Evolutionary conservation across 2,329 filamentous ascomycete genomes (phyloP), one percentile per base, ranked within the genome.

Genomic region (Daldinia eschscholtzii): DNA sequence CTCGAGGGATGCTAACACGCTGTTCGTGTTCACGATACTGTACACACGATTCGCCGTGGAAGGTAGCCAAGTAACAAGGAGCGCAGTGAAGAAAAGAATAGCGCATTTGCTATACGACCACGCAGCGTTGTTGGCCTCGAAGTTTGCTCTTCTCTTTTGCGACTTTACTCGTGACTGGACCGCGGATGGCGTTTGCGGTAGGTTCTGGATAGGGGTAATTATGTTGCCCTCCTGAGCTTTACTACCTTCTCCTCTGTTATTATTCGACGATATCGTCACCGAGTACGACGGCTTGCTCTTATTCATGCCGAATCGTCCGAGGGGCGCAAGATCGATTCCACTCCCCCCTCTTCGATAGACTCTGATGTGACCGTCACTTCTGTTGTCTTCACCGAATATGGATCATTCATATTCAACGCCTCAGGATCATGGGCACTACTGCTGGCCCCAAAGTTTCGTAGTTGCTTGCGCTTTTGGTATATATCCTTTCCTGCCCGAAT

Each of bases 21-120:
- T 65, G 28, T 85, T 80, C 0, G 84, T 81, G 74, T 91, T 83
- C 7, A 89, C 83, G 15, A 94, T 83, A 3, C 88, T 88, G 79
- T 92, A 94, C 15, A 94, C 86, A 9, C 93, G 86, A 78, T 97
- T 96, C 67, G 91, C 86, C 23, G 90, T 92, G 0, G 92, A 94
- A 1, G 88, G 93, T 64, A 94, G 88, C 91, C 91, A 93, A 5
- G 91, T 92, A 28, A 93, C 86, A 57, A 92, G 83, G 66, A 93
- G 85, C 0, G 90, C 90, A 0, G 88, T 84, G 79, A 93, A 93
- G 83, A 93, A 92, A 7, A 93, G 83, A 30, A 92, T 82, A 0
- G 91, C 86, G 53, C 90, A 91, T 73, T 91, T 91, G 63, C 90
- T 88, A 76, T 93, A 93, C 1, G 87, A 85, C 88, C 88, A 91